A percentile compares a stretch with the other conserved stretches of the same genome.
phyloP scores from a whole-genome alignment of 768 basidiomycete species.

The Clavulina sp. region DNA sequence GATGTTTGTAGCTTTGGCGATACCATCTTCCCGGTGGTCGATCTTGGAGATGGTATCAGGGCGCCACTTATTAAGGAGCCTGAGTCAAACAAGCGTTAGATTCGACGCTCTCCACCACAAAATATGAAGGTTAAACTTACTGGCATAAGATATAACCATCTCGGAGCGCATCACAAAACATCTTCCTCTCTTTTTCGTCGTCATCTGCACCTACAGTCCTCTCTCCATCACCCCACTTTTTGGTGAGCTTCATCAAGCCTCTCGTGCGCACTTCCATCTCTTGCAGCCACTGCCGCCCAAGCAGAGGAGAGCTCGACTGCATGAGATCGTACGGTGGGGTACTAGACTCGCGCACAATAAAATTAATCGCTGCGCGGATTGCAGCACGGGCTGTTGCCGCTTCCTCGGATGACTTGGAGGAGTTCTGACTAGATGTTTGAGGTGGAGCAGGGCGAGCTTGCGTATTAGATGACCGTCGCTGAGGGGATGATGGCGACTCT shows the following conservation, averaged over 20 bases:
- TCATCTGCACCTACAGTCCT: constrained; percentile 22
- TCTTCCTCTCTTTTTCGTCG: constrained; percentile 56
- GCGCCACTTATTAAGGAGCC: constrained; percentile 64
- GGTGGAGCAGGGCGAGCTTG: too few relatives aligned
- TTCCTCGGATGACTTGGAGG: background rate
- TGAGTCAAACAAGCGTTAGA: constrained; percentile 18
- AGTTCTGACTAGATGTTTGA: background rate
- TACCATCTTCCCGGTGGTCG: constrained; percentile 48
- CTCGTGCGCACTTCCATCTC: constrained; percentile 55
- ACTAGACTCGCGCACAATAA: constrained; percentile 49
- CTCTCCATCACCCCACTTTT: constrained; percentile 58
- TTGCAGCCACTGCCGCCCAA: constrained; percentile 18
- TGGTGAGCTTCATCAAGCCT: constrained; percentile 46
- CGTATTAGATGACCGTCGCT: constrained; percentile 22
- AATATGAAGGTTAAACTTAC: constrained; percentile 32
- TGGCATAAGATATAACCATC: constrained; percentile 84
- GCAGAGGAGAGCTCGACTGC: constrained; percentile 25
- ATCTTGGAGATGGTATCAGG: constrained; percentile 41
- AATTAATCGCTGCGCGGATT: constrained; percentile 43
- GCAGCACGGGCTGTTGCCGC: constrained; percentile 44
- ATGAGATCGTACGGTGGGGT: constrained; percentile 40
- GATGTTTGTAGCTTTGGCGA: constrained; percentile 49
- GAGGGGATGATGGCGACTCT: constrained; percentile 25
- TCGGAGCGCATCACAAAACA: constrained; percentile 57
- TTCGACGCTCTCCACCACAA: constrained; percentile 10